These are phyloP conservation scores for Scytalidium sp. DNA, from an alignment of 2,329 filamentous ascomycete species.

Conservation along the genomic window DNA sequence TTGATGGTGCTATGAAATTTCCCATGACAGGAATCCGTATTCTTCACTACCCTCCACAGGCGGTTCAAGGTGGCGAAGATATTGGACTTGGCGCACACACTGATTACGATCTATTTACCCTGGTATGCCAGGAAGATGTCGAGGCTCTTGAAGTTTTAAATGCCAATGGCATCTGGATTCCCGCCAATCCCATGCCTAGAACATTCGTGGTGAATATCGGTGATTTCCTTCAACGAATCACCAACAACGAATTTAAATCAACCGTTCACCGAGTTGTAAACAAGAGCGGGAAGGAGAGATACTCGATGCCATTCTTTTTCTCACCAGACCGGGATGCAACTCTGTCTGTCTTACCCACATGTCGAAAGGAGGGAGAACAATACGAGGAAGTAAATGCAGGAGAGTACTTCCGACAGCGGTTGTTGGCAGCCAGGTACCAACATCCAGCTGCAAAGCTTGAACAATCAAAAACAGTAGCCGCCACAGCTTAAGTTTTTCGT, in stretches of 20 bases:
- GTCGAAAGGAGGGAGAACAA: conserved; percentile 1
- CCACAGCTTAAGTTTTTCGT: not conserved
- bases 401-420: conserved; percentile 7
- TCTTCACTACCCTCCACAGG: conserved; percentile 37
- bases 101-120: conserved; percentile 42
- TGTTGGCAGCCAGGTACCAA: conserved; percentile 9
- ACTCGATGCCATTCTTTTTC: conserved; percentile 44
- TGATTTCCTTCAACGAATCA: conserved; percentile 38
- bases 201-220: conserved; percentile 44
- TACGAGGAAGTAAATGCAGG: conserved; percentile 4
- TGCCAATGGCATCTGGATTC: conserved; percentile 37
- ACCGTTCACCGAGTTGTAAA: conserved; percentile 40
- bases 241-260: conserved; percentile 38
- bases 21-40: conserved; percentile 34
- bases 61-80: conserved; percentile 15
- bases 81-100: conserved; percentile 33
- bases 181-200: conserved; percentile 36
- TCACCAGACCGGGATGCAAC: conserved; percentile 33
- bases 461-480: not conserved
- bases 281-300: conserved; percentile 15
- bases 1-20: conserved; percentile 48
- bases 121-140: conserved; percentile 40
- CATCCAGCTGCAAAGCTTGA: conserved; percentile 9
- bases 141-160: conserved; percentile 44
- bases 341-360: conserved; percentile 7